Base-by-base conservation (phyloP, 1,139 yeast genomes). In the Scheffersomyces segobiensis region DNA sequence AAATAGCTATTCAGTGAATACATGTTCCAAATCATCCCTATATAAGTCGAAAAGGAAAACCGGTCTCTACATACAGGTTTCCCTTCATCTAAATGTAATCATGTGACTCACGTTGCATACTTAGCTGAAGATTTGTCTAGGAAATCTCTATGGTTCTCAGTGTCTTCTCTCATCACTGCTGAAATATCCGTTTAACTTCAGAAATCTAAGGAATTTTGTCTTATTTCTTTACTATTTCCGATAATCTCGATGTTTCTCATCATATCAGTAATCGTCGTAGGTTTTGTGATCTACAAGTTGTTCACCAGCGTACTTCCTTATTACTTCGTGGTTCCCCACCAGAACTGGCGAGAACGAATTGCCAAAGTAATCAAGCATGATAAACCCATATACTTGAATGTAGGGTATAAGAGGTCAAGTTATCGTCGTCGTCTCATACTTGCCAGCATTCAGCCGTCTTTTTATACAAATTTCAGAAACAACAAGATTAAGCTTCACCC, bases 371-470 rank as follows among this genome's bases (percentile, higher is more conserved):
- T 79, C 51, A 65, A 74, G 22, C 65, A 74, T 55, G 73, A 75
- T 2, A 76, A 66, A 57, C 77, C 79, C 24, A 75, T 77, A 50
- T 79, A 77, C 63, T 67, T 80, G 53, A 65, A 71, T 51, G 76
- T 73, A 1, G 80, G 81, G 7, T 56, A 57, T 53, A 83, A 83
- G 64, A 61, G 78, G 49, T 79, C 86, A 3, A 76, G 81, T 59
- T 78, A 59, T 58, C 79, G 92, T 59, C 77, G 91, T 49, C 76
- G 87, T 63, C 76, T 87, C 59, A 73, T 87, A 18, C 70, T 83
- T 21, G 85, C 87, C 19, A 78, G 87, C 54, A 61, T 59, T 1
- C 73, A 75, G 55, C 88, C 89, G 4, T 75, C 84, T 0, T 77
- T 68, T 63, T 84, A 84, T 67, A 69, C 85, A 48, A 85, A 81